A percentile compares a stretch with the other conserved stretches of the same genome.
These are phyloP conservation scores for Fusarium sororula DNA, from an alignment of 2,329 filamentous ascomycete genomes.

Conservation along the genomic window DNA sequence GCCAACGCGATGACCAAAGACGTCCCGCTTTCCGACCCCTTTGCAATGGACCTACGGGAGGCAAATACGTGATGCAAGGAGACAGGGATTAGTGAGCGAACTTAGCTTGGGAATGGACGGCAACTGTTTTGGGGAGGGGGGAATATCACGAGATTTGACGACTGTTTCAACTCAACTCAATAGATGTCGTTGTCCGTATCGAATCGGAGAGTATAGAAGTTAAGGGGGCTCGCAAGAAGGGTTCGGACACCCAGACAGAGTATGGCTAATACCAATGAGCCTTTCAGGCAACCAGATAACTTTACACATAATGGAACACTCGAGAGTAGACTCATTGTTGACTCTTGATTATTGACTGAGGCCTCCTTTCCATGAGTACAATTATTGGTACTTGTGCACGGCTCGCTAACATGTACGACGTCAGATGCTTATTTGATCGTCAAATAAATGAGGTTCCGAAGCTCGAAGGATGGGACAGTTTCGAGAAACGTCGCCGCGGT, in stretches of 20 bases:
- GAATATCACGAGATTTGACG: slow-evolving; percentile 37
- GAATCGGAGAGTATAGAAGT: slow-evolving; percentile 28
- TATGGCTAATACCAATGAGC: slow-evolving; percentile 20
- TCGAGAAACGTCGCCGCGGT: slow-evolving; percentile 15
- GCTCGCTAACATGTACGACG: slow-evolving; percentile 13
- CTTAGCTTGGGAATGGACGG: slow-evolving; percentile 19
- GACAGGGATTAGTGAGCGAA: slow-evolving; percentile 24
- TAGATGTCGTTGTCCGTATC: slow-evolving; percentile 23
- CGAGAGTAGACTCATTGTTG: slow-evolving; percentile 10
- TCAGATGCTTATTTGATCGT: slow-evolving; percentile 32
- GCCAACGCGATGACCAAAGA: slow-evolving; percentile 33
- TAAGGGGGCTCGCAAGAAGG: slow-evolving; percentile 12
- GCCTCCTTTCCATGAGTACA: slow-evolving; percentile 29
- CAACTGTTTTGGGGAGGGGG: slow-evolving; percentile 27
- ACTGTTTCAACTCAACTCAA: slow-evolving; percentile 31
- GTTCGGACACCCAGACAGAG: slow-evolving; percentile 19
- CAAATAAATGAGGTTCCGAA: slow-evolving; percentile 9
- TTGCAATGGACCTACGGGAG: slow-evolving; percentile 24
- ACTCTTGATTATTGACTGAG: slow-evolving; percentile 24
- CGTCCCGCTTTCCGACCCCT: slow-evolving; percentile 15
- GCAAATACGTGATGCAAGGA: slow-evolving; percentile 28
- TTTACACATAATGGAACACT: slow-evolving; percentile 38
- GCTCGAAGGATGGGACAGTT: slow-evolving; percentile 25
- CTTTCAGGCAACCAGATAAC: slow-evolving; percentile 33
- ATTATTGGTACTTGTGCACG: slow-evolving; percentile 6